A percentile compares a stretch with the other conserved stretches of the same genome.
Evolutionary conservation across 2,329 filamentous ascomycete genomes (phyloP).

Genomic region (Beauveria scarabaeidicola): DNA sequence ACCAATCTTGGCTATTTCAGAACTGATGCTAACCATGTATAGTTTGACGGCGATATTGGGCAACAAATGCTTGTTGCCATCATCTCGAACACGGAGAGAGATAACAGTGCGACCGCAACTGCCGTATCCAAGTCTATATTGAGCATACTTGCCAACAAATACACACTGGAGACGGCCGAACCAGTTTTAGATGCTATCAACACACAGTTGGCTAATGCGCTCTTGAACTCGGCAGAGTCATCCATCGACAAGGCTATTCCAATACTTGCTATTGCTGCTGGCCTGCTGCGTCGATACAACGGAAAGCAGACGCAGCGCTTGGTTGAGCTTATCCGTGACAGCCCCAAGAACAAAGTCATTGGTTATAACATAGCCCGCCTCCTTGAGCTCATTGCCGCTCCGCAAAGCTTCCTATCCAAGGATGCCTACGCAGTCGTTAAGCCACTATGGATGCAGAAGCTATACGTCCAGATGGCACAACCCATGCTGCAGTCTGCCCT

Average conservation of each 20-base stretch:
- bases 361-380: conserved; percentile 34
- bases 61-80: conserved; percentile 26
- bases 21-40: conserved; percentile 11
- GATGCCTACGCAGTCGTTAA: conserved; percentile 36
- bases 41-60: conserved; percentile 29
- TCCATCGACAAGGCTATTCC: conserved; percentile 22
- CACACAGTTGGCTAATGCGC: conserved; percentile 16
- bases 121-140: conserved; percentile 26
- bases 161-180: conserved; percentile 27
- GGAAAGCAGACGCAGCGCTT: conserved; percentile 26
- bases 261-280: conserved; percentile 28
- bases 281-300: conserved; percentile 30
- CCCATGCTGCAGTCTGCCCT: conserved; percentile 35
- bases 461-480: conserved; percentile 38
- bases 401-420: conserved; percentile 29
- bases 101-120: conserved; percentile 18
- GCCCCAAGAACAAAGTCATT: conserved; percentile 23
- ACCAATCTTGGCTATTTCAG: not conserved
- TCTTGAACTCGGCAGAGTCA: conserved; percentile 8
- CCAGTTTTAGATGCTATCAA: conserved; percentile 22
- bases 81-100: conserved; percentile 15
- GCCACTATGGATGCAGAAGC: conserved; percentile 40
- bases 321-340: conserved; percentile 27
- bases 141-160: conserved; percentile 37
- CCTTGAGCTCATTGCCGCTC: conserved; percentile 34